Percentiles rank a stretch among this genome's conserved stretches.
Evolutionary conservation across 371 early-diverging fungal species (phyloP).

Genomic region (Syncephalastrum monosporum): DNA sequence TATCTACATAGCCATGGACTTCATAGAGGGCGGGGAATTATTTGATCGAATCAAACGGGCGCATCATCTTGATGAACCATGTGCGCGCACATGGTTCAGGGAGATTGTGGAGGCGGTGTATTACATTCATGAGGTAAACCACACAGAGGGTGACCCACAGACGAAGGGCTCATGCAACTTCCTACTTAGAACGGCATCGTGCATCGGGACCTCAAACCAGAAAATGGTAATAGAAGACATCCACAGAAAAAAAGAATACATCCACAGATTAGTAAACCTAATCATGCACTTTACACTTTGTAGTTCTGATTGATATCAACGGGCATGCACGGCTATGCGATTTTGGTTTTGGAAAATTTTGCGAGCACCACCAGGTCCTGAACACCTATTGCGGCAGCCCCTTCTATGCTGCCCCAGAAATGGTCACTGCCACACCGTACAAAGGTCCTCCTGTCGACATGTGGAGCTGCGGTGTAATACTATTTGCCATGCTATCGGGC

Average conservation of each 20-base stretch:
- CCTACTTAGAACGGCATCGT: conserved; percentile 63
- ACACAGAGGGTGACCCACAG: conserved; percentile 16
- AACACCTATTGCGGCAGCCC: conserved; percentile 95
- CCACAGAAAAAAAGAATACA: background rate
- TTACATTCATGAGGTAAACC: conserved; percentile 78
- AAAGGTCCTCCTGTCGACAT: conserved; percentile 77
- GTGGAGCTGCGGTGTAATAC: conserved; percentile 79
- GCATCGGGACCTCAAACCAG: conserved; percentile 91
- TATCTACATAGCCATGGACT: conserved; percentile 94
- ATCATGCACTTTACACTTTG: background rate
- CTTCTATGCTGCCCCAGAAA: conserved; percentile 89
- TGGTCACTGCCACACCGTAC: conserved; percentile 75
- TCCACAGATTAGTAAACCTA: background rate
- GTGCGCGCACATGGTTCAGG: conserved; percentile 89
- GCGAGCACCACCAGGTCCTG: conserved; percentile 75
- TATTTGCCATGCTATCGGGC: conserved; percentile 74
- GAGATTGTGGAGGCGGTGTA: conserved; percentile 95
- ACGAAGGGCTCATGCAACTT: too few relatives aligned
- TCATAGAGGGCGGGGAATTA: conserved; percentile 94
- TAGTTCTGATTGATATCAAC: conserved; percentile 72
- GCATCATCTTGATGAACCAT: conserved; percentile 79
- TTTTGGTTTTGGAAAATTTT: conserved; percentile 95
- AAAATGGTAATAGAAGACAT: conserved; percentile 51
- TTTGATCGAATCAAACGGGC: conserved; percentile 92
- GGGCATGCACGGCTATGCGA: conserved; percentile 84